phyloP scores from a whole-genome alignment of 352 stramenopile genomes.

The Phytophthora tentaculata region DNA sequence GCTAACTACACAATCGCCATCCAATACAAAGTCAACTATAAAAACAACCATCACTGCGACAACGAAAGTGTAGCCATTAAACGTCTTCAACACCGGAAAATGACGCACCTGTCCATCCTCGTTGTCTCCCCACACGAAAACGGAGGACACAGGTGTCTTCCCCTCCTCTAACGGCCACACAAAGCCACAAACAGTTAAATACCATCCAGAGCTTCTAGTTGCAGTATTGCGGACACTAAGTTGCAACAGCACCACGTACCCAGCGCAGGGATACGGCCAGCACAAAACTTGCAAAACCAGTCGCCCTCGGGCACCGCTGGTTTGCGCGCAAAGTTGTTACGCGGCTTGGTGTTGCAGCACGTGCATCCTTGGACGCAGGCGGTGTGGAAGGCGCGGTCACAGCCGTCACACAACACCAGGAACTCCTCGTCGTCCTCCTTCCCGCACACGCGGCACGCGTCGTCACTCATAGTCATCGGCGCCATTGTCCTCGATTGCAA shows the following conservation, averaged over 20 bases:
- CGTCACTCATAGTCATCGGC: slow-evolving; percentile 53
- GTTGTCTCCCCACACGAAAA: slow-evolving; percentile 82
- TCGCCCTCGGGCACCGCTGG: slow-evolving; percentile 79
- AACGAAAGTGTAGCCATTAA: slow-evolving; percentile 17
- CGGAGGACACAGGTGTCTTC: slow-evolving; percentile 51
- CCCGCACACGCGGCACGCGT: slow-evolving; percentile 83
- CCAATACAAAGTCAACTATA: slow-evolving; percentile 9
- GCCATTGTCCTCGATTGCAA: slow-evolving; percentile 29
- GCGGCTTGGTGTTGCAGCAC: slow-evolving; percentile 80
- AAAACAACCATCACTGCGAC: background rate
- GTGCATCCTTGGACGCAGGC: slow-evolving; percentile 76
- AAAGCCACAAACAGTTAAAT: slow-evolving; percentile 14
- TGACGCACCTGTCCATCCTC: slow-evolving; percentile 75
- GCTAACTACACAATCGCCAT: slow-evolving; percentile 46
- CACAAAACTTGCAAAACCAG: slow-evolving; percentile 90
- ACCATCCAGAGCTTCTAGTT: background rate
- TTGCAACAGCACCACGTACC: slow-evolving; percentile 36
- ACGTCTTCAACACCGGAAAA: slow-evolving; percentile 17
- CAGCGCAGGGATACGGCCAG: slow-evolving; percentile 56
- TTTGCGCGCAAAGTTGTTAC: slow-evolving; percentile 80
- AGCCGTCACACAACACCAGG: slow-evolving; percentile 84
- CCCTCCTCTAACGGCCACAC: slow-evolving; percentile 36
- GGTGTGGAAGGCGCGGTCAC: slow-evolving; percentile 79
- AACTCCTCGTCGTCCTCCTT: slow-evolving; percentile 79
- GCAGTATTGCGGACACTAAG: background rate